Conservation (phyloP, 495 filamentous ascomycete genomes). For the Hypoxylon trugodes region DNA sequence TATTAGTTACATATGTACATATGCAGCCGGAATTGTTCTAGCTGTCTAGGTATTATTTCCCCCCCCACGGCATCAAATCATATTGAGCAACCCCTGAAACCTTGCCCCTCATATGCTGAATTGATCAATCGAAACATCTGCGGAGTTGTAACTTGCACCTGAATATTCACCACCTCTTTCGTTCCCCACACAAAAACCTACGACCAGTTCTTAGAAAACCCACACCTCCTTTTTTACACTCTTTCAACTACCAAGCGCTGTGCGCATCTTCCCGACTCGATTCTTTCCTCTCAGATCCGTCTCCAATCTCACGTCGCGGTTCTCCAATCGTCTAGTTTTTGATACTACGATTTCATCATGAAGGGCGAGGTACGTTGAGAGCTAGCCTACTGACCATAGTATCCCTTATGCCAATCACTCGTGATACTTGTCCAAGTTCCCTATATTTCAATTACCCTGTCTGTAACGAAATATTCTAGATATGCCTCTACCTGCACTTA, state of each 20-base stretch:
- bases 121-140: constrained; percentile 19
- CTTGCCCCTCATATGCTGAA: constrained; percentile 34
- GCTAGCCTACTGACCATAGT: constrained; percentile 1
- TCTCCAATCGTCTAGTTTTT: constrained; percentile 27
- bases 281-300: constrained; percentile 35
- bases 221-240: constrained; percentile 41
- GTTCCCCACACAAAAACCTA: constrained; percentile 39
- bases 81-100: constrained; percentile 39
- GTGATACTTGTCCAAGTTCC: constrained; percentile 9
- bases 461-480: constrained; percentile 1
- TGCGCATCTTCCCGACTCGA: constrained; percentile 34
- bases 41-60: too few relatives aligned
- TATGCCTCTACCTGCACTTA: not conserved
- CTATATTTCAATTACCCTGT: constrained; percentile 5
- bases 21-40: too few relatives aligned
- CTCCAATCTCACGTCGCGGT: constrained; percentile 30
- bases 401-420: not conserved
- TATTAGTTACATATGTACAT: too few relatives aligned
- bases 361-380: constrained; percentile 49
- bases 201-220: constrained; percentile 2
- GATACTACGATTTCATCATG: constrained; percentile 43
- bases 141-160: not conserved
- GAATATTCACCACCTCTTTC: constrained; percentile 10
- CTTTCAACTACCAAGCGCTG: constrained; percentile 39
- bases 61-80: constrained; percentile 12